phyloP scores from a whole-genome alignment of 495 filamentous ascomycete genomes.

The Chaetomium cochliodes region DNA sequence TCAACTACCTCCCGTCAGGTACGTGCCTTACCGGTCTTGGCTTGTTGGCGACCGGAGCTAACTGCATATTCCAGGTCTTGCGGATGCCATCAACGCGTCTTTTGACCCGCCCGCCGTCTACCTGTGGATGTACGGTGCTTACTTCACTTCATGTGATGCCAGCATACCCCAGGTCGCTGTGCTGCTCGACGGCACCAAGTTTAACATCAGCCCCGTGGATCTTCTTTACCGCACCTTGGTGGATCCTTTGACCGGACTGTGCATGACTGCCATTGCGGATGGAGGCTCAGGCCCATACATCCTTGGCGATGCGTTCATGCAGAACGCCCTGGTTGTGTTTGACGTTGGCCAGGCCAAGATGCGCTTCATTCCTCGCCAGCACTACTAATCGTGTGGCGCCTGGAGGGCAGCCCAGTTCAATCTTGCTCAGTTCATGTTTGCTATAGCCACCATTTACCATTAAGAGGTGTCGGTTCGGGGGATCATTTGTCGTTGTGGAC shows the following conservation, averaged over 20 bases:
- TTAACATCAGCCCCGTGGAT: conserved; percentile 56
- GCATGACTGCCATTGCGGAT: conserved; percentile 49
- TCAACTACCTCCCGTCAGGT: conserved; percentile 45
- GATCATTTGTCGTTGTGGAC: conserved; percentile 1
- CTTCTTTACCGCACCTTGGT: conserved; percentile 47
- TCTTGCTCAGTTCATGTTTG: background rate
- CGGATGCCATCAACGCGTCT: conserved; percentile 49
- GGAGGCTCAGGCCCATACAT: conserved; percentile 51
- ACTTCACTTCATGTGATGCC: conserved; percentile 57
- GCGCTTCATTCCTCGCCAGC: conserved; percentile 43
- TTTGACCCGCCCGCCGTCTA: conserved; percentile 58
- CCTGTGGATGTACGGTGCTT: conserved; percentile 45
- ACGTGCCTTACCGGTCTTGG: conserved; percentile 1
- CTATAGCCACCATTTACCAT: background rate
- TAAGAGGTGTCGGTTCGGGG: background rate
- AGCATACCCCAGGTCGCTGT: conserved; percentile 54
- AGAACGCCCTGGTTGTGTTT: conserved; percentile 61
- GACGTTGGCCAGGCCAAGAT: conserved; percentile 59
- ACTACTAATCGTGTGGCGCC: conserved; percentile 28
- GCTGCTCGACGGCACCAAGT: conserved; percentile 48
- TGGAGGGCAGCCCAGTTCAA: background rate
- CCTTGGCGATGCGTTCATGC: conserved; percentile 62
- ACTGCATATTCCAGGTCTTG: conserved; percentile 35
- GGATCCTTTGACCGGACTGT: conserved; percentile 44
- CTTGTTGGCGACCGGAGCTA: background rate